Conservation (phyloP, 805 yeast genomes). For the Starmerella kuoi region DNA sequence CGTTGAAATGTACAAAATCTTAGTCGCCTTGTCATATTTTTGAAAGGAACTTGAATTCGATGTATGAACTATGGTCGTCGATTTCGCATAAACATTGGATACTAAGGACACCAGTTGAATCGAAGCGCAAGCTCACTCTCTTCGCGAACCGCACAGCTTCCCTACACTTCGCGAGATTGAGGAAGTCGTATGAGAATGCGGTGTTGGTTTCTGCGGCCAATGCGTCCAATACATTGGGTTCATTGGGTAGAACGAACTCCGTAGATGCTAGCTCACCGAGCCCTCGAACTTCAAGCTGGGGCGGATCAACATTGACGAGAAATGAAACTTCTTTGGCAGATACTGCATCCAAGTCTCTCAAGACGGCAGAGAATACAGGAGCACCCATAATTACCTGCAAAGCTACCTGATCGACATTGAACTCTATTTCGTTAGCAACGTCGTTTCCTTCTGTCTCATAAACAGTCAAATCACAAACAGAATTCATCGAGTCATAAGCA, state of each 20-base stretch:
- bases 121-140: conserved; percentile 44
- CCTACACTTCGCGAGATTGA: conserved; percentile 36
- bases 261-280: conserved; percentile 64
- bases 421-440: conserved; percentile 28
- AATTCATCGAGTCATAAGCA: conserved; percentile 31
- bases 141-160: conserved; percentile 41
- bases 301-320: conserved; percentile 18
- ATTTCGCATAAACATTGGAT: conserved; percentile 35
- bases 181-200: conserved; percentile 36
- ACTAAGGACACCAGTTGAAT: conserved; percentile 38
- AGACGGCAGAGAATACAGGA: conserved; percentile 39
- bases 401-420: conserved; percentile 35
- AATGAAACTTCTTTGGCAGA: conserved; percentile 23
- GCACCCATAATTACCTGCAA: conserved; percentile 46
- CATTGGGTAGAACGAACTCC: conserved; percentile 54
- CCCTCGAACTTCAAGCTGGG: conserved; percentile 46
- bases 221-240: conserved; percentile 49
- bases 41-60: conserved; percentile 25
- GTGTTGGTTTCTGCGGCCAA: conserved; percentile 31
- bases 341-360: conserved; percentile 46
- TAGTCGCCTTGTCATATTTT: too few species aligned
- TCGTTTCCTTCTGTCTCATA: conserved; percentile 24
- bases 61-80: conserved; percentile 24
- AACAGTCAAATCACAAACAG: conserved; percentile 46
- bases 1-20: too few species aligned